phyloP scores from a whole-genome alignment of 768 basidiomycete genomes.

The Suillus variegatus region DNA sequence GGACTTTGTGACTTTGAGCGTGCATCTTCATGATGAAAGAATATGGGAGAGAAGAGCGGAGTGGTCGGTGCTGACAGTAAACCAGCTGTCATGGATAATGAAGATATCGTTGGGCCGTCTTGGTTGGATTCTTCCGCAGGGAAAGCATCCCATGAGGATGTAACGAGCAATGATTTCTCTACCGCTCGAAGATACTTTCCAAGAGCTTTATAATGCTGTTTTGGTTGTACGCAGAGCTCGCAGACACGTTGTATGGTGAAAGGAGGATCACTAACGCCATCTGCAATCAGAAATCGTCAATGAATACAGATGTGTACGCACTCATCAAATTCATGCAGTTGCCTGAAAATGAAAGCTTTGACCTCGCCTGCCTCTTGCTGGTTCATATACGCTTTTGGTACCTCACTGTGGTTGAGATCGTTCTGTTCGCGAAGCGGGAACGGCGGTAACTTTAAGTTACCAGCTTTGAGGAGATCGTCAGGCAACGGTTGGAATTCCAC shows the following conservation, averaged over 20 bases:
- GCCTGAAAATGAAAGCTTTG: slow-evolving; percentile 56
- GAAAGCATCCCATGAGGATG: slow-evolving; percentile 76
- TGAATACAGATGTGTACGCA: slow-evolving; percentile 36
- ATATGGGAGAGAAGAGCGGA: slow-evolving; percentile 85
- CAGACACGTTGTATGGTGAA: slow-evolving; percentile 91
- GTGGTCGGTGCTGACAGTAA: slow-evolving; percentile 66
- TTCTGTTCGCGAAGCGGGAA: slow-evolving; percentile 62
- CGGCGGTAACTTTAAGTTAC: slow-evolving; percentile 71
- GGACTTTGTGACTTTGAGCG: slow-evolving; percentile 80
- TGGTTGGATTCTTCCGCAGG: slow-evolving; percentile 41
- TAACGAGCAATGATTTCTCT: slow-evolving; percentile 80
- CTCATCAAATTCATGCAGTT: slow-evolving; percentile 78
- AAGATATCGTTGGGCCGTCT: slow-evolving; percentile 28
- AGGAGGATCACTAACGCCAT: slow-evolving; percentile 53
- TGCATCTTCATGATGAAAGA: slow-evolving; percentile 83
- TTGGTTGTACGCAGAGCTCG: slow-evolving; percentile 74
- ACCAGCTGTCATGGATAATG: slow-evolving; percentile 45
- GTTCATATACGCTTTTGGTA: slow-evolving; percentile 61
- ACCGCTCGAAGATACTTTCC: slow-evolving; percentile 90
- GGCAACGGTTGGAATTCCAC: slow-evolving; percentile 33
- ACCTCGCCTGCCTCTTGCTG: slow-evolving; percentile 58
- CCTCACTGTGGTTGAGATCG: slow-evolving; percentile 51
- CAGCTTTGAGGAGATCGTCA: slow-evolving; percentile 48
- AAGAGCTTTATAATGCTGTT: slow-evolving; percentile 68
- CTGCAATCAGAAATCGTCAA: slow-evolving; percentile 10